Base-by-base conservation (phyloP, 108 stramenopile species). In the Chaetoceros tenuissimus region DNA sequence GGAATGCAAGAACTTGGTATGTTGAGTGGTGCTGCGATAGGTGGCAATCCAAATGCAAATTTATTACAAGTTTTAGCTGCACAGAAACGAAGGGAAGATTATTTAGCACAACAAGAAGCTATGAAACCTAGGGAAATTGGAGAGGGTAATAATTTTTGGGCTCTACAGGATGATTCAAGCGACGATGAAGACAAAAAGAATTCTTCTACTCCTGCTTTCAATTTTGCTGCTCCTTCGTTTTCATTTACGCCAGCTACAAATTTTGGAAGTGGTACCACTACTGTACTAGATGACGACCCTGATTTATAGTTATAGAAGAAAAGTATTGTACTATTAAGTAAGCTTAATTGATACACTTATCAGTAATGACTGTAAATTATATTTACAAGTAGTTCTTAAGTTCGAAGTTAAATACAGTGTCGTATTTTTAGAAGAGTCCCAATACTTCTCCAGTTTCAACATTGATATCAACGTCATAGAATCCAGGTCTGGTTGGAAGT, bases 401-500 rank as follows among this genome's bases (percentile, higher is more conserved):
- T n/a, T n/a, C n/a, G n/a, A n/a, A n/a, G n/a, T n/a, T n/a, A n/a
- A n/a, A n/a, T n/a, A n/a, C n/a, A n/a, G n/a, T n/a, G n/a, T n/a
- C n/a, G 49, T 5, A 40, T 40, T 13, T 10, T 69, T 84, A 99
- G 66, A 98, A 99, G 10, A 99, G 76, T 31, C 99, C 99, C 31
- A 96, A 78, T 17, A 99, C 94, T 43, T 92, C 78, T 3, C 97
- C 99, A 24, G 92, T 96, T 51, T 94, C 84, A 0, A 78, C 61
- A 40, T 96, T 89, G 49, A 99, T 80, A 59, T 99, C 99, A 0
- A 99, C 96, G 80, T 99, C 96, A 62, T 89, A 93, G 70, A 98
- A 99, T 26, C 97, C 99, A n/a, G 99, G 99, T 30, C 97, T 66
- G 3, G 99, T 99, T 1, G 97, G 93, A 0, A 99, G 78, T 5